Evolutionary conservation across 2,329 filamentous ascomycete genomes (phyloP), one percentile per base, ranked within the genome.

Genomic region (Phaeophleospora eucalypticola): DNA sequence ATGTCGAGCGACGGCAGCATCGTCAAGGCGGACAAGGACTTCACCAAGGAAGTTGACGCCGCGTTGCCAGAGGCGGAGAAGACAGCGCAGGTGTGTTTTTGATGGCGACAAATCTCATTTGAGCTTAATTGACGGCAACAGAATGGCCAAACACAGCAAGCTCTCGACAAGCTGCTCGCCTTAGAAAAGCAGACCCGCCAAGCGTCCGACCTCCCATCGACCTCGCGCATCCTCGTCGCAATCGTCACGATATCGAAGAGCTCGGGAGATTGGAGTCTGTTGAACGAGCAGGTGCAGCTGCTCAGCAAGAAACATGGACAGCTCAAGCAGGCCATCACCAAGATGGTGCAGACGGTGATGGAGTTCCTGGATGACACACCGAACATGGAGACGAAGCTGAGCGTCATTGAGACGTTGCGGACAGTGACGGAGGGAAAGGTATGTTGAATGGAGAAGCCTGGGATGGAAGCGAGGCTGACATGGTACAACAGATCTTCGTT

Each of bases 281-380:
- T 98, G 72, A 97, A 95, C 68, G 93, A 98, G 73, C 93, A 98
- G 74, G 88, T 95, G 54, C 79, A 95, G 62, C 79, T 96, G 56
- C 79, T 98, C 48, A 97, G 93, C 57, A 98, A 98, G 83, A 98
- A 98, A 77, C 93, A 98, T 86, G 88, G 90, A 62, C 93, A 98
- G 76, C 89, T 98, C 66, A 98, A 98, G 73, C 93, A 97, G 73
- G 93, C 93, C 65, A 93, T 90, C 64, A 97, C 93, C 62, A 93
- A 91, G 77, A 98, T 98, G 93, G 90, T 98, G 51, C 93, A 98
- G 77, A 86, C 84, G 39, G 89, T 95, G 53, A 95, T 98, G 84
- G 79, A 76, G 50, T 96, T 97, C 70, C 73, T 98, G 63, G 86
- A 95, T 65, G 82, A 86, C 38, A 89, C 89, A 17, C 89, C 93